Evolutionary conservation across 352 stramenopile species (phyloP), one percentile per base, ranked within the genome.

Genomic region (Phytophthora ramorum): DNA sequence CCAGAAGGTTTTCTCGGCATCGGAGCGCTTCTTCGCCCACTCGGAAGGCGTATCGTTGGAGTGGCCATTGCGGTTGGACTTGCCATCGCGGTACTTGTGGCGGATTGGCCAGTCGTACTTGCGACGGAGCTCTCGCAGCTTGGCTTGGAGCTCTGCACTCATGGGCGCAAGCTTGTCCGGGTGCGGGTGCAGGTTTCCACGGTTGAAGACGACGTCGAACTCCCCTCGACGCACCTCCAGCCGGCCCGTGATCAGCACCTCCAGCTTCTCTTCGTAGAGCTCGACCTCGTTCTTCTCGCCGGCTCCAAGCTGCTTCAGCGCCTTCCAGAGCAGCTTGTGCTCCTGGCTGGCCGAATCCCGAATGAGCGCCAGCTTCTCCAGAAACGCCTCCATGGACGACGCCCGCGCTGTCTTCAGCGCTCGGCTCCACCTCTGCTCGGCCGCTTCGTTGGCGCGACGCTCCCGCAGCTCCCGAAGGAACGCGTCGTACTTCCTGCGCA

Each of bases 161-260:
- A 87, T 78, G 12, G 71, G 75, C 14, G 79, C 63, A 19, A 83
- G 60, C 20, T 69, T 65, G 28, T 81, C 66, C 56, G 80, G 78
- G 63, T 88, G 64, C 46, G 78, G 55, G 53, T 85, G 75, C 60
- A 91, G 52, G 58, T 89, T 91, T 12, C 82, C 79, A 32, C 79
- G 75, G 71, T 90, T 91, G 58, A 90, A 91, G 17, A 86, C 75
- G 26, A 90, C 50, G 14, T 70, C 55, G 34, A 66, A 68, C 12
- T 73, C 52, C n/a, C 28, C 60, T 13, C 14, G 19, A 13, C 26
- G 56, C 19, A 51, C 10, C 38, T 75, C 46, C 5, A 61, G 19
- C 28, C 82, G 78, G 1, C 82, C 82, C 0, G 79, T 89, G 58
- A 91, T 61, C 19, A 88, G 61, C 22, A 82, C 68, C 32, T 71